These are phyloP conservation scores for Zymoseptoria ardabiliae DNA, from an alignment of 2,329 filamentous ascomycete species.

Conservation along the genomic window DNA sequence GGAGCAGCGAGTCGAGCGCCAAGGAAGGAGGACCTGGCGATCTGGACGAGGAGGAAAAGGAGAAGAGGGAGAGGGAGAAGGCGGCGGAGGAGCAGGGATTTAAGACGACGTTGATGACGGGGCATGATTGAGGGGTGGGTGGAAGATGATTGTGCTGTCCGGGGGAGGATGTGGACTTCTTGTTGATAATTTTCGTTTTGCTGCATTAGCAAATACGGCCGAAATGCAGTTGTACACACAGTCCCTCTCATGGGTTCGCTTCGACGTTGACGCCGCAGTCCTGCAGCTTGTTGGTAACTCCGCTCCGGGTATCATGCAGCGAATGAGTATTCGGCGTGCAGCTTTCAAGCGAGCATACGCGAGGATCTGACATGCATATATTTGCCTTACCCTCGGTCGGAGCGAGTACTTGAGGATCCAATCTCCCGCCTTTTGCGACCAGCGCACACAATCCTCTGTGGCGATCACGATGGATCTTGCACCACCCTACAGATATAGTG, in stretches of 20 bases:
- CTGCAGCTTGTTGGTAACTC: neutral
- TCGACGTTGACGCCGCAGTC: neutral
- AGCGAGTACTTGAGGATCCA: too few relatives aligned
- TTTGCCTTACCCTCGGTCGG: too few relatives aligned
- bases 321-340: neutral
- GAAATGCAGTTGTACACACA: neutral
- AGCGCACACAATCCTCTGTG: too few relatives aligned
- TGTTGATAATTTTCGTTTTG: neutral
- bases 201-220: neutral
- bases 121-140: slow-evolving; percentile 13
- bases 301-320: neutral
- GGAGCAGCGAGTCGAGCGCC: slow-evolving; percentile 15
- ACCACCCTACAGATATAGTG: too few relatives aligned
- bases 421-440: too few relatives aligned
- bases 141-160: neutral
- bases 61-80: slow-evolving; percentile 11
- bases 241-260: neutral
- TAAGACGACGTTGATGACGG: slow-evolving; percentile 18
- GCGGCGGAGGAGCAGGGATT: slow-evolving; percentile 12
- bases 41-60: slow-evolving; percentile 5
- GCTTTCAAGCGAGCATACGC: too few relatives aligned
- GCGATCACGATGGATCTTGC: too few relatives aligned
- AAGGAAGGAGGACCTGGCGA: slow-evolving; percentile 18
- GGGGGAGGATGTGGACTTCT: neutral
- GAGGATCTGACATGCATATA: too few relatives aligned